Conservation (phyloP, 1,284 basidiomycete species). For the Takashimella tepidaria region DNA sequence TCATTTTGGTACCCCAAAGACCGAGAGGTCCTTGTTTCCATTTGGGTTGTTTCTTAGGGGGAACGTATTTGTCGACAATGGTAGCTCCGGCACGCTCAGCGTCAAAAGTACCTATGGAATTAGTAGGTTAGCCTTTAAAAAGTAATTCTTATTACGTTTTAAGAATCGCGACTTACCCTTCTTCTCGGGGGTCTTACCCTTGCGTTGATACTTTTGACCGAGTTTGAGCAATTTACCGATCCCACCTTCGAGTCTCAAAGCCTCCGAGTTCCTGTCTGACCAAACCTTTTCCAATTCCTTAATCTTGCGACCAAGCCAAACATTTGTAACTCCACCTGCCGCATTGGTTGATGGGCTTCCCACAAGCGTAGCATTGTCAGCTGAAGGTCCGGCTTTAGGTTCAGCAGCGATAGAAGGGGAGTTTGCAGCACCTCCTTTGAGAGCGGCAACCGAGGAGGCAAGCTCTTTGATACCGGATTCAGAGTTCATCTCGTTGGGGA, state of each 20-base stretch:
- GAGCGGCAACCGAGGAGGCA: conserved; percentile 35
- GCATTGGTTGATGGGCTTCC: conserved; percentile 55
- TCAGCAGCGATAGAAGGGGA: conserved; percentile 54
- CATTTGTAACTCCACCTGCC: conserved; percentile 66
- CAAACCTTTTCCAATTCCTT: conserved; percentile 78
- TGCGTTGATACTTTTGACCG: conserved; percentile 60
- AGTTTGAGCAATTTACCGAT: conserved; percentile 70
- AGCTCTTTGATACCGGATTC: conserved; percentile 55
- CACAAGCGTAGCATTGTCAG: conserved; percentile 17
- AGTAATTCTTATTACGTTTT: no score
- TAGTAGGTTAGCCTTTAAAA: no score
- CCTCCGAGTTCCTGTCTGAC: conserved; percentile 69
- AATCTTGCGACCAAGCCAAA: conserved; percentile 85
- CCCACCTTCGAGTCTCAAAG: conserved; percentile 74
- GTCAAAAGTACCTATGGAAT: conserved; percentile 42
- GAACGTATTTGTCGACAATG: conserved; percentile 49
- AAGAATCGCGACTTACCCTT: conserved; percentile 45
- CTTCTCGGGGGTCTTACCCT: conserved; percentile 46
- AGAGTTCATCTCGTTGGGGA: conserved; percentile 70
- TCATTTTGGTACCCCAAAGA: conserved; percentile 53
- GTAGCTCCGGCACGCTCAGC: conserved; percentile 58
- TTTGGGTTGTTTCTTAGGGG: conserved; percentile 52
- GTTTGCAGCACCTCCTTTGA: conserved; percentile 17
- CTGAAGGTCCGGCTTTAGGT: not conserved
- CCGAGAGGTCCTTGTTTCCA: conserved; percentile 57